Evolutionary conservation across 2,329 filamentous ascomycete genomes (phyloP).

Genomic region (Aspergillus puulaauensis): DNA sequence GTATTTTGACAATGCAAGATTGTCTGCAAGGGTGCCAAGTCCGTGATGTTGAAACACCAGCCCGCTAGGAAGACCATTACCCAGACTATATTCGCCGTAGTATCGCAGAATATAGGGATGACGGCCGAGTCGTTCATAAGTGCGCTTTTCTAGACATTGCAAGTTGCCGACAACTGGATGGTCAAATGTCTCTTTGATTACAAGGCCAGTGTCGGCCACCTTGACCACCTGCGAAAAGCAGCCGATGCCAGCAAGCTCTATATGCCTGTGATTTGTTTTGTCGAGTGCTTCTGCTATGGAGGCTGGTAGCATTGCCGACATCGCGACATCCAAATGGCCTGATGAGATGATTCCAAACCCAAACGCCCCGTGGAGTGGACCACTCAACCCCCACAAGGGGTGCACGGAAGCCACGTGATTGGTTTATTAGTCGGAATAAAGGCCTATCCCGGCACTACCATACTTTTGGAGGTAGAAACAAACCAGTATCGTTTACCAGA

Average conservation of each 20-base stretch:
- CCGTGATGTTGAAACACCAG: conserved; percentile 1
- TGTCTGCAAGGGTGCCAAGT: not conserved
- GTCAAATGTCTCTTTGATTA: conserved; percentile 5
- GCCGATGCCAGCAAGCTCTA: conserved; percentile 2
- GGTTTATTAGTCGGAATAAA: no score
- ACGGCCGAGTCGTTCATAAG: conserved; percentile 5
- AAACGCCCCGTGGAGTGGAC: no score
- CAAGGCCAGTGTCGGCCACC: conserved; percentile 3
- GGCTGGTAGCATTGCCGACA: not conserved
- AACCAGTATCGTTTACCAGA: no score
- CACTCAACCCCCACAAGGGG: no score
- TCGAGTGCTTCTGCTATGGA: not conserved
- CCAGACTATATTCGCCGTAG: conserved; percentile 3
- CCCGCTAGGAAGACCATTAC: not conserved
- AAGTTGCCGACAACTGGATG: not conserved
- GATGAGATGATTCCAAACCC: no score
- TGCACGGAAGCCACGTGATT: no score
- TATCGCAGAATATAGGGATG: conserved; percentile 4
- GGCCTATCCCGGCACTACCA: no score
- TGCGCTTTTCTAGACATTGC: conserved; percentile 2
- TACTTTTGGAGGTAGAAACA: no score
- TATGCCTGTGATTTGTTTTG: not conserved
- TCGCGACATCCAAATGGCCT: not conserved
- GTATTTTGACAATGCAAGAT: conserved; percentile 1
- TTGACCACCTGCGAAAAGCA: conserved; percentile 8